A percentile compares a stretch with the other conserved stretches of the same genome.
These are phyloP conservation scores for Chaetomium strumarium DNA, from an alignment of 2,329 filamentous ascomycete species.

Conservation along the genomic window DNA sequence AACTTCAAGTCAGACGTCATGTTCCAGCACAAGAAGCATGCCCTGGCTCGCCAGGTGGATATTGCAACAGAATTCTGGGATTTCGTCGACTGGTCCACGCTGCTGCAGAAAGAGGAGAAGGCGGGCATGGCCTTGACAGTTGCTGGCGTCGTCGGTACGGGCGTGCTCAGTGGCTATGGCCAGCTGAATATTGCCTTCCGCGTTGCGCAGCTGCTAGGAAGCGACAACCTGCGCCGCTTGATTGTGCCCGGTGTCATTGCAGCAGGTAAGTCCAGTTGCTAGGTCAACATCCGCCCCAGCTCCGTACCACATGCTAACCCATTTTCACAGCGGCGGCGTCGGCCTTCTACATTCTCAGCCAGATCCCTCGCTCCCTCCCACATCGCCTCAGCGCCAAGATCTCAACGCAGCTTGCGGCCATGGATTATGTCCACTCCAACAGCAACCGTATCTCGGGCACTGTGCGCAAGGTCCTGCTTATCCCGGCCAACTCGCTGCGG, in stretches of 20 bases:
- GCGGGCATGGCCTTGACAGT: conserved; percentile 93
- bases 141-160: conserved; percentile 75
- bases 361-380: conserved; percentile 85
- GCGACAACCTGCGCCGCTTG: conserved; percentile 72
- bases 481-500: conserved; percentile 80
- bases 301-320: conserved; percentile 30
- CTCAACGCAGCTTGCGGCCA: conserved; percentile 66
- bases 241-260: conserved; percentile 74
- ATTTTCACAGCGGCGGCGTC: conserved; percentile 58
- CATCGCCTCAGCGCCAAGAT: conserved; percentile 82
- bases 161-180: conserved; percentile 73
- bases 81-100: conserved; percentile 80
- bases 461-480: conserved; percentile 81
- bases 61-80: conserved; percentile 85
- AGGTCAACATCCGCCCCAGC: neutral
- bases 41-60: conserved; percentile 76
- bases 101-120: conserved; percentile 91
- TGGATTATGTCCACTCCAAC: conserved; percentile 93
- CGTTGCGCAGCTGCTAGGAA: conserved; percentile 72
- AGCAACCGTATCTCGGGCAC: conserved; percentile 76
- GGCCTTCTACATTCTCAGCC: conserved; percentile 72
- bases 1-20: conserved; percentile 89
- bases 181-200: conserved; percentile 87
- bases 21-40: conserved; percentile 81
- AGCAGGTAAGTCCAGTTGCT: conserved; percentile 56